phyloP scores from a whole-genome alignment of 768 basidiomycete species.

The Ramaria sp. region DNA sequence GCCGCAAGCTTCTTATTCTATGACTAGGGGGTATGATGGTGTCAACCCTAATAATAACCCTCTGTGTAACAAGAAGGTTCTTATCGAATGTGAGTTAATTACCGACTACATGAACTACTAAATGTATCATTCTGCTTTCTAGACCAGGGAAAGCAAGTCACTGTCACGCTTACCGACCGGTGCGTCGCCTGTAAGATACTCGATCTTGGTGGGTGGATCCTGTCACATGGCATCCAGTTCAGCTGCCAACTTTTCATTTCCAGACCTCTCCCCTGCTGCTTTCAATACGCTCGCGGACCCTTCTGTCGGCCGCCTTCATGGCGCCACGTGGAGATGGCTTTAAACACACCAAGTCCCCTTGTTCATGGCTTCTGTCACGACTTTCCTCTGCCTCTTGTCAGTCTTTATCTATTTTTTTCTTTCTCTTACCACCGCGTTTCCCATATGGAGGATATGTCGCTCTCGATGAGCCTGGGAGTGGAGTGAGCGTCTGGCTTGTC shows the following conservation, averaged over 20 bases:
- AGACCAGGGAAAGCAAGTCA: constrained; percentile 43
- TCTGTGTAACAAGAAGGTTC: constrained; percentile 44
- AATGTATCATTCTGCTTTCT: constrained; percentile 2
- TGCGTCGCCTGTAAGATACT: constrained; percentile 42
- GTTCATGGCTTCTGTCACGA: neutral
- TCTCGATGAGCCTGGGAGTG: constrained; percentile 2
- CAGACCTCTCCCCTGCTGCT: constrained; percentile 45
- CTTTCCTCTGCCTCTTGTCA: neutral
- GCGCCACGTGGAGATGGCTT: constrained; percentile 40
- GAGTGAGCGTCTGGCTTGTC: neutral
- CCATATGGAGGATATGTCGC: neutral
- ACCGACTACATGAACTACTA: neutral
- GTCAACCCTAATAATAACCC: constrained; percentile 69
- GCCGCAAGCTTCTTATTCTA: neutral
- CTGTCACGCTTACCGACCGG: constrained; percentile 46
- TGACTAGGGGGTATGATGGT: constrained; percentile 40
- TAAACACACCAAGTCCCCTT: constrained; percentile 8
- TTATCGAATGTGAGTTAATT: constrained; percentile 32
- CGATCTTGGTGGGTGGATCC: constrained; percentile 30
- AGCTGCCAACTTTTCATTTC: neutral
- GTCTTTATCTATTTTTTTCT: neutral
- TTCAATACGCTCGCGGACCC: constrained; percentile 37
- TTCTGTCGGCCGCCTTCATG: constrained; percentile 38
- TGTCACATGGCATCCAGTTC: neutral
- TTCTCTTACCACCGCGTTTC: neutral